Conservation (phyloP, 164 flowering plant species). For the Kingdonia uniflora region DNA sequence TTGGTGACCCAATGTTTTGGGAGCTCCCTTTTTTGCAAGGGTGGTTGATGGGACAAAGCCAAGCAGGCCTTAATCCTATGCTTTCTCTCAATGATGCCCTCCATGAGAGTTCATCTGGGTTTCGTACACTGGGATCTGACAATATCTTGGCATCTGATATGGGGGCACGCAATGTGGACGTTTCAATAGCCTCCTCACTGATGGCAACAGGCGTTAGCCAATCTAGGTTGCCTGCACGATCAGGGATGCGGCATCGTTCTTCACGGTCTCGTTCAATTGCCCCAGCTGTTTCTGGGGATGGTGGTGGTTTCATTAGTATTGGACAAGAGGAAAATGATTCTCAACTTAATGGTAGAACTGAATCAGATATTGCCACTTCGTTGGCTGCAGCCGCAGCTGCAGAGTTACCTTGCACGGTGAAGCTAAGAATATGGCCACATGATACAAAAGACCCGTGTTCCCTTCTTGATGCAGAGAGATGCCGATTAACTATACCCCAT, state of each 20-base stretch:
- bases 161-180: conserved; percentile 15
- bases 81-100: conserved; percentile 23
- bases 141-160: conserved; percentile 13
- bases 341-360: conserved; percentile 49
- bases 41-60: conserved; percentile 86
- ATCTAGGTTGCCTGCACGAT: conserved; percentile 36
- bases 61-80: conserved; percentile 38
- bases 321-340: conserved; percentile 34
- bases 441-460: conserved; percentile 76
- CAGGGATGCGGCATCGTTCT: conserved; percentile 38
- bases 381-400: conserved; percentile 82
- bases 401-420: conserved; percentile 95
- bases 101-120: conserved; percentile 27
- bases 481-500: conserved; percentile 80
- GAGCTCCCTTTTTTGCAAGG: conserved; percentile 89
- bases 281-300: conserved; percentile 30
- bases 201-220: conserved; percentile 19
- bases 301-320: conserved; percentile 18
- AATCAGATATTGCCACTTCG: conserved; percentile 69
- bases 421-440: conserved; percentile 84
- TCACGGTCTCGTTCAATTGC: conserved; percentile 34
- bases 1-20: conserved; percentile 59
- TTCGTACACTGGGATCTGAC: conserved; percentile 17
- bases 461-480: conserved; percentile 51
- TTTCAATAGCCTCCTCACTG: conserved; percentile 22